These are phyloP conservation scores for Penicillium verrucosum DNA, from an alignment of 2,329 filamentous ascomycete species.

Conservation along the genomic window DNA sequence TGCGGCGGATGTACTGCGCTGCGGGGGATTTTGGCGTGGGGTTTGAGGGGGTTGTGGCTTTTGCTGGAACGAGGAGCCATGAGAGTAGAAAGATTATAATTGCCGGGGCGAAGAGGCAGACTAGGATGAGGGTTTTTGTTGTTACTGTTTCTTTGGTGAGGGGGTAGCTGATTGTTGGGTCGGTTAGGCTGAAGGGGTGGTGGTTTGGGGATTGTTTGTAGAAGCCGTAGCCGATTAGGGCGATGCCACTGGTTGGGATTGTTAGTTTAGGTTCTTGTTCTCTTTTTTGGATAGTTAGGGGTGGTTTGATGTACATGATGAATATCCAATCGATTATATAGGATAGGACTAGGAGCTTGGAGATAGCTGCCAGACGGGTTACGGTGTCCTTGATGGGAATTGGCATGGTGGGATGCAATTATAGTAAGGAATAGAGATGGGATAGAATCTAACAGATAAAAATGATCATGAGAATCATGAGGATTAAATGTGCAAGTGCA, in stretches of 20 bases:
- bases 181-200: conserved; percentile 67
- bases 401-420: neutral
- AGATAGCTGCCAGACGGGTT: conserved; percentile 24
- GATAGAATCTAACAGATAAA: too few relatives aligned
- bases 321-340: conserved; percentile 74
- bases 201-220: conserved; percentile 62
- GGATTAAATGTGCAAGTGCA: too few relatives aligned
- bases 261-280: neutral
- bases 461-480: too few relatives aligned
- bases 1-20: conserved; percentile 69
- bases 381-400: neutral
- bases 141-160: conserved; percentile 71
- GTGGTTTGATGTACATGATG: conserved; percentile 46
- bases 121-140: conserved; percentile 61
- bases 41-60: conserved; percentile 46
- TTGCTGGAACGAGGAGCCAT: conserved; percentile 68
- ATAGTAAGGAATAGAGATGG: neutral
- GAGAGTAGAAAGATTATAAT: conserved; percentile 66
- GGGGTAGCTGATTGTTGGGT: conserved; percentile 78
- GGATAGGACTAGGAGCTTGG: conserved; percentile 57
- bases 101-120: conserved; percentile 63
- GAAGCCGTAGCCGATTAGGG: conserved; percentile 58
- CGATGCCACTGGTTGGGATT: conserved; percentile 47
- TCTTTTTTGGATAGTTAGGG: neutral
- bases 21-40: conserved; percentile 47